Evolutionary conservation across 768 basidiomycete genomes (phyloP).

Genomic region (Obba rivulosa): DNA sequence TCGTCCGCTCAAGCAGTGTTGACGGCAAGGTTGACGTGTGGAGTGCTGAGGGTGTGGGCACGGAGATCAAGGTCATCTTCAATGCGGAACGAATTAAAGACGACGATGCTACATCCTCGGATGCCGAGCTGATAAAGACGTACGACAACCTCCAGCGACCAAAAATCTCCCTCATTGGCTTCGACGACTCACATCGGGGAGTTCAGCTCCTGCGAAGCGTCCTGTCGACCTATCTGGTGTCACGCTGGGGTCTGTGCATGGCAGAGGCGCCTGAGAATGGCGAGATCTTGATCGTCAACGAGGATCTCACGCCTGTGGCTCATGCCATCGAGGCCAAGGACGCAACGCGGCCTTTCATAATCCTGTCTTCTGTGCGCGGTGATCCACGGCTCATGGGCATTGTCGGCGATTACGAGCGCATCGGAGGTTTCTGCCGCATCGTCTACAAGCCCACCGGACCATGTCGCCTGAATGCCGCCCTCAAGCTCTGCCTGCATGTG

Average conservation of each 20-base stretch:
- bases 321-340: slow-evolving; percentile 55
- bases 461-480: slow-evolving; percentile 55
- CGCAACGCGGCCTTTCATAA: slow-evolving; percentile 60
- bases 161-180: slow-evolving; percentile 66
- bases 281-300: slow-evolving; percentile 79
- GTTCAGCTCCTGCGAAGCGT: slow-evolving; percentile 60
- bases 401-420: slow-evolving; percentile 65
- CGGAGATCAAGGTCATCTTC: slow-evolving; percentile 86
- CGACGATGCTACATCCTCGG: slow-evolving; percentile 15
- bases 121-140: slow-evolving; percentile 20
- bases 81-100: slow-evolving; percentile 58
- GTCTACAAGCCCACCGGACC: slow-evolving; percentile 90
- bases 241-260: slow-evolving; percentile 72
- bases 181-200: slow-evolving; percentile 61
- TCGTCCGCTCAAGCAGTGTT: slow-evolving; percentile 79
- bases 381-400: slow-evolving; percentile 56
- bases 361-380: slow-evolving; percentile 69
- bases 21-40: slow-evolving; percentile 91
- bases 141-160: slow-evolving; percentile 31
- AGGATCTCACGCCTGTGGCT: slow-evolving; percentile 56
- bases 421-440: slow-evolving; percentile 85
- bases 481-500: slow-evolving; percentile 59
- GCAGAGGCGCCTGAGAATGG: slow-evolving; percentile 40
- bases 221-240: slow-evolving; percentile 56
- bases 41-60: slow-evolving; percentile 87